Conservation (phyloP, 192 early-diverging fungal genomes). For the Backusella tuberculispora region DNA sequence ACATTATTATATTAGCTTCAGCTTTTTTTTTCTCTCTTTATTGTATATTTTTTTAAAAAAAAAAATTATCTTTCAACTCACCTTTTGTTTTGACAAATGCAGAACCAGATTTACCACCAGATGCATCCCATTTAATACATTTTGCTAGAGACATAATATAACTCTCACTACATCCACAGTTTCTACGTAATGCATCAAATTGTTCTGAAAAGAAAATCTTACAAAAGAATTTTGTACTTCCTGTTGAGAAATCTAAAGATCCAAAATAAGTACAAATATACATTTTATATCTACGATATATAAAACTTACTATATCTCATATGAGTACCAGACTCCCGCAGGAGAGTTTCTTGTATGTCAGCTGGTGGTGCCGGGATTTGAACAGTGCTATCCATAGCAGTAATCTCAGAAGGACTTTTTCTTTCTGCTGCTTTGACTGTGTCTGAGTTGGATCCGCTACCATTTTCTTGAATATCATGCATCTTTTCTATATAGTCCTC, state of each 20-base stretch:
- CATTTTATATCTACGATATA: neutral
- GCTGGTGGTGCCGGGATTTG: slow-evolving; percentile 28
- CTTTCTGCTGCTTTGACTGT: neutral
- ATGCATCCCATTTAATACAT: slow-evolving; percentile 85
- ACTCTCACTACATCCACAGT: slow-evolving; percentile 81
- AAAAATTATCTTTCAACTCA: slow-evolving; percentile 8
- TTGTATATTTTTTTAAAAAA: neutral
- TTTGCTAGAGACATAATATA: slow-evolving; percentile 86
- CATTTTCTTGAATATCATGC: slow-evolving; percentile 43
- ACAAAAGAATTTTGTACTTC: slow-evolving; percentile 80
- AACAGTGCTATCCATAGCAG: neutral
- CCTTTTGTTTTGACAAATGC: slow-evolving; percentile 86
- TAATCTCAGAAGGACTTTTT: neutral
- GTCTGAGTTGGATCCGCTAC: slow-evolving; percentile 20
- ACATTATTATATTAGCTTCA: neutral
- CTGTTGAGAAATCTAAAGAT: slow-evolving; percentile 67
- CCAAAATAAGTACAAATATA: neutral
- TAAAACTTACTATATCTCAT: slow-evolving; percentile 69
- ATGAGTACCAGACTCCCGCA: slow-evolving; percentile 71
- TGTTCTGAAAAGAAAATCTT: slow-evolving; percentile 92
- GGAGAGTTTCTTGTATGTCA: slow-evolving; percentile 66
- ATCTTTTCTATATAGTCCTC: slow-evolving; percentile 74
- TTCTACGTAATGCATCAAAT: slow-evolving; percentile 86
- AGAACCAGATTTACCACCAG: slow-evolving; percentile 92
- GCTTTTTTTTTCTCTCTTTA: neutral